These are phyloP conservation scores for Tricholoma matsutake DNA, from an alignment of 768 basidiomycete species.

Conservation along the genomic window DNA sequence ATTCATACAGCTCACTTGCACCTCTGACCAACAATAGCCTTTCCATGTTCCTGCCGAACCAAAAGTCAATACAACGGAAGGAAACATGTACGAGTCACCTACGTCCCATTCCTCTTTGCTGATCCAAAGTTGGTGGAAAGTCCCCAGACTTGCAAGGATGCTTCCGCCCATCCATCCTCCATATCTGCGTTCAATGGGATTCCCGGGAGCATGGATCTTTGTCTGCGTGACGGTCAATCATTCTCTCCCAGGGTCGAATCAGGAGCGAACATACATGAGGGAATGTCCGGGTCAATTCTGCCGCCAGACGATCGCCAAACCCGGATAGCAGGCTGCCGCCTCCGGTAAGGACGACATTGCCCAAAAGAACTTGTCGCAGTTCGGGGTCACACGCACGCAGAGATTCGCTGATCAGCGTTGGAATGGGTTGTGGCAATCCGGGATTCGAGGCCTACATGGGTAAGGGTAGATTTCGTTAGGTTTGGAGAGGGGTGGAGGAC, in stretches of 20 bases:
- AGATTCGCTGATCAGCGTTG: slow-evolving; percentile 71
- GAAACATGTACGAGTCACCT: slow-evolving; percentile 20
- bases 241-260: neutral
- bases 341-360: slow-evolving; percentile 95
- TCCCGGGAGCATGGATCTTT: slow-evolving; percentile 91
- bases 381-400: slow-evolving; percentile 89
- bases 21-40: slow-evolving; percentile 76
- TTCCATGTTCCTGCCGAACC: slow-evolving; percentile 68
- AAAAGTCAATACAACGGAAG: slow-evolving; percentile 4
- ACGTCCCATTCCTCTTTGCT: slow-evolving; percentile 93
- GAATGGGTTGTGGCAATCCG: slow-evolving; percentile 71
- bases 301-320: slow-evolving; percentile 76
- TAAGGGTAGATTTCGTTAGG: neutral
- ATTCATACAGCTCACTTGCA: slow-evolving; percentile 57
- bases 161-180: slow-evolving; percentile 96
- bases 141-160: slow-evolving; percentile 91
- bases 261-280: slow-evolving; percentile 52
- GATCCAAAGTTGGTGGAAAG: slow-evolving; percentile 97
- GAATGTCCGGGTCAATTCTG: slow-evolving; percentile 72
- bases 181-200: slow-evolving; percentile 84
- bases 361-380: slow-evolving; percentile 82
- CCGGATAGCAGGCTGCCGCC: slow-evolving; percentile 88
- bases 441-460: slow-evolving; percentile 49
- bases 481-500: slow-evolving; percentile 14
- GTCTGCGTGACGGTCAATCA: slow-evolving; percentile 40